A percentile compares a stretch with the other conserved stretches of the same genome.
Evolutionary conservation across 306 rosid species (phyloP).

Genomic region (Fragaria nilgerrensis): DNA sequence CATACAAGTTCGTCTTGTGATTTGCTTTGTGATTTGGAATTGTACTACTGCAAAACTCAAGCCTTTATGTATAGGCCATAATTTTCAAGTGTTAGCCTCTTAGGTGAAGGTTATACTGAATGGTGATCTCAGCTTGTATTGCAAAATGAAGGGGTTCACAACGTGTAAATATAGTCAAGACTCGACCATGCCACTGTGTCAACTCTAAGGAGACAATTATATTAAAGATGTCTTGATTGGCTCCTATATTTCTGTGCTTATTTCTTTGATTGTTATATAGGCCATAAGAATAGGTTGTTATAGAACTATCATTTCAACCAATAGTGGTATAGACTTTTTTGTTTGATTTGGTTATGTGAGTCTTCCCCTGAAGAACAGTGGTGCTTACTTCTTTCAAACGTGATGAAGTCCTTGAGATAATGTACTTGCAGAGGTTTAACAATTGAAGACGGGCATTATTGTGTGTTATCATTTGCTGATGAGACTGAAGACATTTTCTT

Average conservation of each 20-base stretch:
- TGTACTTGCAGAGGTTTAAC: background rate
- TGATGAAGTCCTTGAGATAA: background rate
- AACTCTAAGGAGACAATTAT: background rate
- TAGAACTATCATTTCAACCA: background rate
- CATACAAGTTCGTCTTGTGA: background rate
- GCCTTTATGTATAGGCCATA: background rate
- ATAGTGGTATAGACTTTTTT: background rate
- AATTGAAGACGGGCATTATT: background rate
- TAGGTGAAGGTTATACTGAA: background rate
- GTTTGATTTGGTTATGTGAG: background rate
- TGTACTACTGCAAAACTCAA: background rate
- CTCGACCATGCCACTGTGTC: background rate
- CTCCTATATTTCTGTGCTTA: background rate
- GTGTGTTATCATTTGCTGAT: constrained; percentile 8
- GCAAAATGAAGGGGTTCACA: background rate
- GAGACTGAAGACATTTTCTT: constrained; percentile 16
- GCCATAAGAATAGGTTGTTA: background rate
- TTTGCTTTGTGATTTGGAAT: background rate
- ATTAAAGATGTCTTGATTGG: background rate
- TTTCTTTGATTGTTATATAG: background rate
- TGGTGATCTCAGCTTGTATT: background rate
- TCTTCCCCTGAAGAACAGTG: background rate
- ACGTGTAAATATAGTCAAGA: background rate
- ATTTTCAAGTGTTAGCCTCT: background rate
- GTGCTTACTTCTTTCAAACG: background rate